Conservation (phyloP, 805 yeast genomes). For the Tetrapisispora arboricola region DNA sequence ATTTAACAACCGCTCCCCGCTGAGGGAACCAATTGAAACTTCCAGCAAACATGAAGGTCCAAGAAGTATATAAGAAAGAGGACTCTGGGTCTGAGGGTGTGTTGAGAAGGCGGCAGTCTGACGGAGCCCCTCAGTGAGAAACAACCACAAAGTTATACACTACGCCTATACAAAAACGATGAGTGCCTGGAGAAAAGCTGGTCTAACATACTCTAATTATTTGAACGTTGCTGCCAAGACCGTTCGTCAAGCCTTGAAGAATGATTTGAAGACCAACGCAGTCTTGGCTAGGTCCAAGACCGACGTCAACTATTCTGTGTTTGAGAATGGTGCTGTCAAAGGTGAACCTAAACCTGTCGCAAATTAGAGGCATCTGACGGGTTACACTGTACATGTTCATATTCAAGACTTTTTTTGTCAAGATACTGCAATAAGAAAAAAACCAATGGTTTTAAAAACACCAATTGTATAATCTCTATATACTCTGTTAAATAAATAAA, state of each 20-base stretch:
- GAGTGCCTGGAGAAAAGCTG: conserved; percentile 59
- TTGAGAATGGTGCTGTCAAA: conserved; percentile 53
- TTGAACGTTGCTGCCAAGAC: conserved; percentile 84
- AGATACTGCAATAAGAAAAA: too few species aligned
- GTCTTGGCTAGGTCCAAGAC: conserved; percentile 57
- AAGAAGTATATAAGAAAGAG: too few species aligned
- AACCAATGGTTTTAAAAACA: too few species aligned
- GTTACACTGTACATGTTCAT: neutral
- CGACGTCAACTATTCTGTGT: conserved; percentile 64
- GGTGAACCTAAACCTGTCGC: conserved; percentile 24
- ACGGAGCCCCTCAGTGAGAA: too few species aligned
- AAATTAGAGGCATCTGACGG: neutral
- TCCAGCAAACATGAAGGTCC: too few species aligned
- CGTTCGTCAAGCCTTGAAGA: conserved; percentile 78
- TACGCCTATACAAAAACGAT: conserved; percentile 16
- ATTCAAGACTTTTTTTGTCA: too few species aligned
- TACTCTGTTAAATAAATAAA: too few species aligned
- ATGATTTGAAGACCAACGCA: conserved; percentile 66
- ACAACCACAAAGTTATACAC: neutral
- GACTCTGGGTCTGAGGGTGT: too few species aligned
- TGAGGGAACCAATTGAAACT: too few species aligned
- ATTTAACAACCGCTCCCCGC: too few species aligned
- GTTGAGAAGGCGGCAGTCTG: too few species aligned
- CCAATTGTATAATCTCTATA: too few species aligned
- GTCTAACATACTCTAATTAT: conserved; percentile 72